Evolutionary conservation across 2,329 filamentous ascomycete species (phyloP).

Genomic region (Curvularia eragrostidis): DNA sequence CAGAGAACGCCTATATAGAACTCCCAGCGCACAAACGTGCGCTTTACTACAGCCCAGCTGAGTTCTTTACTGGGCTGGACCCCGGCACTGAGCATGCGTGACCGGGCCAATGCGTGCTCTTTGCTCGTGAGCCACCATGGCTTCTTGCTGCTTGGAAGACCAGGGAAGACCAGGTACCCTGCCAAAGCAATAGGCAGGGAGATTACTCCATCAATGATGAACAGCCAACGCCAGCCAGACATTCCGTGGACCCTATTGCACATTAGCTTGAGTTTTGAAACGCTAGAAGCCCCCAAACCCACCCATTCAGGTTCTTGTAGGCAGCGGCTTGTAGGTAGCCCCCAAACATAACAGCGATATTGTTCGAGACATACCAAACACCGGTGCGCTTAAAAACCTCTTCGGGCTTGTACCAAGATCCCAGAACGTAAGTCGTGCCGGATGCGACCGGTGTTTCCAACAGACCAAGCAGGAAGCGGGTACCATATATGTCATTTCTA

Average conservation of each 20-base stretch:
- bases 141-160: conserved; percentile 58
- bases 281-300: not conserved
- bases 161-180: conserved; percentile 62
- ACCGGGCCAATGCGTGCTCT: conserved; percentile 42
- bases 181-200: conserved; percentile 63
- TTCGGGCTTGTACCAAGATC: conserved; percentile 53
- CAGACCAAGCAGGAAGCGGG: conserved; percentile 49
- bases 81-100: conserved; percentile 39
- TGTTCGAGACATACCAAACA: conserved; percentile 61
- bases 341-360: conserved; percentile 63
- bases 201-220: conserved; percentile 65
- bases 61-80: conserved; percentile 52
- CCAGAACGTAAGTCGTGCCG: conserved; percentile 49
- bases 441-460: conserved; percentile 47
- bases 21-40: conserved; percentile 58
- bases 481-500: conserved; percentile 50
- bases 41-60: conserved; percentile 54
- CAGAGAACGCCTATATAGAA: conserved; percentile 59
- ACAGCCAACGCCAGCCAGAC: conserved; percentile 61
- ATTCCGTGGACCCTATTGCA: conserved; percentile 49
- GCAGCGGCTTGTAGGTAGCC: conserved; percentile 64
- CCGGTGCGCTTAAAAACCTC: conserved; percentile 62
- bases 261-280: conserved; percentile 1
- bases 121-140: conserved; percentile 57
- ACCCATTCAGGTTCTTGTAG: conserved; percentile 60